Evolutionary conservation across 192 early-diverging fungal species (phyloP).

Genomic region (Cladochytrium replicatum): DNA sequence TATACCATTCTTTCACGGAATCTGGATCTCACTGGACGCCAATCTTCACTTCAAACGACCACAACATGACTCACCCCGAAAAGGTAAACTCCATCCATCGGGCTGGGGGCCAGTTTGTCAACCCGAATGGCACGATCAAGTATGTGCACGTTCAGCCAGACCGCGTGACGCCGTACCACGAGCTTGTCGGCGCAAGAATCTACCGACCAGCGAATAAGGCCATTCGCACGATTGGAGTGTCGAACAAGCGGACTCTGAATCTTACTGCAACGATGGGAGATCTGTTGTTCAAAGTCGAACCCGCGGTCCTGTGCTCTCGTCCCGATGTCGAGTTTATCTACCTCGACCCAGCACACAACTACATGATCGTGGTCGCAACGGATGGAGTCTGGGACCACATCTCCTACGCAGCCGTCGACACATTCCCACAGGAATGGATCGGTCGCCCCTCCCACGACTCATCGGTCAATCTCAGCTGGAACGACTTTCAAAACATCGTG

Average conservation of each 20-base stretch:
- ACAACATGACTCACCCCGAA: constrained; percentile 48
- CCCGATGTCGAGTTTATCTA: constrained; percentile 43
- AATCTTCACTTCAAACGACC: constrained; percentile 39
- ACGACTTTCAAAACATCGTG: too few species aligned
- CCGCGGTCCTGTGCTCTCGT: constrained; percentile 33
- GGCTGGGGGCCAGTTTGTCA: constrained; percentile 43
- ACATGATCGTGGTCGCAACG: constrained; percentile 39
- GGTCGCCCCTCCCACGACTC: too few species aligned
- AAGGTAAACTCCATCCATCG: constrained; percentile 41
- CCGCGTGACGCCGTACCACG: constrained; percentile 26
- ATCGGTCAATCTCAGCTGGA: too few species aligned
- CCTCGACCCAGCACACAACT: constrained; percentile 23
- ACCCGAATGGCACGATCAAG: constrained; percentile 32
- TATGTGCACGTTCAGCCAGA: constrained; percentile 7
- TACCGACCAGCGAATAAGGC: constrained; percentile 35
- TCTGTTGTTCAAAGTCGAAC: constrained; percentile 50
- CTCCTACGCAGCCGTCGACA: too few species aligned
- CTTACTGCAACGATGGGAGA: constrained; percentile 55
- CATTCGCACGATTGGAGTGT: constrained; percentile 41
- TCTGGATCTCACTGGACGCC: constrained; percentile 24
- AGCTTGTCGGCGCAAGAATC: constrained; percentile 38
- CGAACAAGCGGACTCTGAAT: constrained; percentile 46
- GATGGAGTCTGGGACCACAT: constrained; percentile 58
- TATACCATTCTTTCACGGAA: background rate
- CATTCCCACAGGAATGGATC: too few species aligned